Conservation (phyloP, 2,329 filamentous ascomycete species). For the Lecanicillium sp. region DNA sequence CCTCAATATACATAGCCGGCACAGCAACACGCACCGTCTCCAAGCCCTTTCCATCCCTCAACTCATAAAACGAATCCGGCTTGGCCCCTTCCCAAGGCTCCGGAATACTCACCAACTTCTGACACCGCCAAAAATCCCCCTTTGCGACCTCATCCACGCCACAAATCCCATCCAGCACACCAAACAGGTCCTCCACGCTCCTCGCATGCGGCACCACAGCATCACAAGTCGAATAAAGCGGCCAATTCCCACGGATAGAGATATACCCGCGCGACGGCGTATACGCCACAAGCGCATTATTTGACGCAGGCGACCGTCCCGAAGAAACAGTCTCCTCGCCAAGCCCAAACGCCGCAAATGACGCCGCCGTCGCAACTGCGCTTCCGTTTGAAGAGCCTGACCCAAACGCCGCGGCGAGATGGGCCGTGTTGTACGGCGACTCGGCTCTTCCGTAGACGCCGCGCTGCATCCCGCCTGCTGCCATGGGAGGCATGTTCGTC, state of each 20-base stretch:
- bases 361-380: constrained; percentile 38
- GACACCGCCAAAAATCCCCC: constrained; percentile 46
- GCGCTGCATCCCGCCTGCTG: constrained; percentile 46
- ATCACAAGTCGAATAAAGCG: constrained; percentile 45
- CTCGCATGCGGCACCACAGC: constrained; percentile 42
- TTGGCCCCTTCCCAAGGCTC: constrained; percentile 16
- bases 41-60: constrained; percentile 23
- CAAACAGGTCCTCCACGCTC: constrained; percentile 38
- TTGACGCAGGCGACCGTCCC: constrained; percentile 43
- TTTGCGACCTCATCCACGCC: constrained; percentile 28
- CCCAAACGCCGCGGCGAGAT: constrained; percentile 42
- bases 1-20: constrained; percentile 40
- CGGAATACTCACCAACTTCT: constrained; percentile 32
- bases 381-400: constrained; percentile 49
- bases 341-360: constrained; percentile 42
- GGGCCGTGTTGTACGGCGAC: constrained; percentile 43
- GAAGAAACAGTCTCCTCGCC: constrained; percentile 46
- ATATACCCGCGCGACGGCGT: constrained; percentile 43
- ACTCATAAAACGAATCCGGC: constrained; percentile 20
- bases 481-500: constrained; percentile 32
- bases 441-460: constrained; percentile 46
- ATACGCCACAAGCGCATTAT: constrained; percentile 45
- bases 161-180: constrained; percentile 36
- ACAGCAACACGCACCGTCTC: constrained; percentile 36
- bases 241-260: constrained; percentile 41